phyloP scores from a whole-genome alignment of 257 asterid genomes.

The Datura wrightii region DNA sequence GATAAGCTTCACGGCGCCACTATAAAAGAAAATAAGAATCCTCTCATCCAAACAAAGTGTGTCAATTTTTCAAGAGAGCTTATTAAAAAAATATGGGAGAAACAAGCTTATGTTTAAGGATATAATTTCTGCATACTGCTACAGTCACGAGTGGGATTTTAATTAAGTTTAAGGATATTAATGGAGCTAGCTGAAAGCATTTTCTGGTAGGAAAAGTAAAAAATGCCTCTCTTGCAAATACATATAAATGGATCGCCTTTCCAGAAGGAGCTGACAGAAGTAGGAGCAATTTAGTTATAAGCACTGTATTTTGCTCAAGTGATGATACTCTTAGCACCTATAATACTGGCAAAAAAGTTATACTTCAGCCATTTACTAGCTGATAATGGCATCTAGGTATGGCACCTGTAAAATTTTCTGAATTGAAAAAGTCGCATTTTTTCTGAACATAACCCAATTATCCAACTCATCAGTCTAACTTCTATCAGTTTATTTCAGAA shows the following conservation, averaged over 20 bases:
- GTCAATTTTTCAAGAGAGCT: conserved; percentile 7
- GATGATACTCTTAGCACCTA: not conserved
- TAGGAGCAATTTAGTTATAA: not conserved
- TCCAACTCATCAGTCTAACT: conserved; percentile 4
- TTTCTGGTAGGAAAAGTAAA: not conserved
- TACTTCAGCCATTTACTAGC: not conserved
- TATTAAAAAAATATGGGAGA: not conserved
- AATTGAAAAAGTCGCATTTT: not conserved
- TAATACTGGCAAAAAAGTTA: not conserved
- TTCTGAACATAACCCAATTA: not conserved
- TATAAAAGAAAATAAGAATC: not conserved
- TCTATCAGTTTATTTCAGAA: not conserved
- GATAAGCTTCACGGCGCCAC: conserved; percentile 7
- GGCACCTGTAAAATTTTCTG: not conserved
- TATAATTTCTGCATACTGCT: not conserved
- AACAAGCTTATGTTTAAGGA: not conserved
- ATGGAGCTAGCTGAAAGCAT: not conserved
- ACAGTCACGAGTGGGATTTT: not conserved
- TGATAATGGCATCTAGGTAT: conserved; percentile 11
- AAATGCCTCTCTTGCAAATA: conserved; percentile 10
- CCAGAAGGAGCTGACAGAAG: not conserved
- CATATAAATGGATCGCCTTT: not conserved
- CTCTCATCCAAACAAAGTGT: not conserved
- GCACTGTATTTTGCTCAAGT: not conserved
- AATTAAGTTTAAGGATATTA: not conserved